These are phyloP conservation scores for Fusarium verticillioides DNA, from an alignment of 2,329 filamentous ascomycete species.

Conservation along the genomic window DNA sequence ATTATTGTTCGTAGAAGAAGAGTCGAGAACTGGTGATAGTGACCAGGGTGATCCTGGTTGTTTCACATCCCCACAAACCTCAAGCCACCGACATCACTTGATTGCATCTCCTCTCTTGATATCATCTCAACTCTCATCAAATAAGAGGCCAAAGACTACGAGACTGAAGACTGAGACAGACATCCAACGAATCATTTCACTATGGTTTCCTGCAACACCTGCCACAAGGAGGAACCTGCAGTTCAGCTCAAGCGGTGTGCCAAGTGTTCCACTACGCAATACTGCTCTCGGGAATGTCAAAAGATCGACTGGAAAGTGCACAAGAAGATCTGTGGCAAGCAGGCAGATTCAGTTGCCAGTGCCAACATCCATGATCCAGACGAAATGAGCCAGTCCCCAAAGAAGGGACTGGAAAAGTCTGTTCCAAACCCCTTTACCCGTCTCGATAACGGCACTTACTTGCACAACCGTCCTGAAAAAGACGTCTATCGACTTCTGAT, in stretches of 20 bases:
- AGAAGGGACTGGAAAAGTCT: conserved; percentile 46
- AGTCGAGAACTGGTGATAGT: background rate
- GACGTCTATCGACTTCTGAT: conserved; percentile 60
- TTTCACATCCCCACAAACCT: background rate
- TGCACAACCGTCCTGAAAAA: conserved; percentile 55
- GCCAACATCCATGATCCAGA: background rate
- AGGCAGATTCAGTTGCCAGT: conserved; percentile 1
- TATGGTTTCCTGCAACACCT: conserved; percentile 40
- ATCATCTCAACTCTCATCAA: background rate
- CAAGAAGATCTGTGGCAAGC: conserved; percentile 55
- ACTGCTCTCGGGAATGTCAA: conserved; percentile 65
- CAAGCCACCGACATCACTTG: conserved; percentile 4
- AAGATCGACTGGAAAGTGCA: conserved; percentile 62
- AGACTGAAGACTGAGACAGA: background rate
- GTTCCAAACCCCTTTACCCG: conserved; percentile 53
- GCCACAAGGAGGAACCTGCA: conserved; percentile 44
- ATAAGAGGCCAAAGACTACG: background rate
- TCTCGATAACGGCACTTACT: conserved; percentile 54
- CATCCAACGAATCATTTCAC: background rate
- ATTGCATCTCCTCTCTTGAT: background rate
- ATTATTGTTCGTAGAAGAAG: background rate
- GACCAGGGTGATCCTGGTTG: background rate
- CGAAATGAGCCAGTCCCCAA: conserved; percentile 22
- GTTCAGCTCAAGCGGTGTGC: conserved; percentile 54
- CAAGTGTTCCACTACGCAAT: conserved; percentile 58